Percentiles rank a stretch among this genome's conserved stretches.
phyloP scores from a whole-genome alignment of 257 asterid genomes.

The Gynochthodes officinalis region DNA sequence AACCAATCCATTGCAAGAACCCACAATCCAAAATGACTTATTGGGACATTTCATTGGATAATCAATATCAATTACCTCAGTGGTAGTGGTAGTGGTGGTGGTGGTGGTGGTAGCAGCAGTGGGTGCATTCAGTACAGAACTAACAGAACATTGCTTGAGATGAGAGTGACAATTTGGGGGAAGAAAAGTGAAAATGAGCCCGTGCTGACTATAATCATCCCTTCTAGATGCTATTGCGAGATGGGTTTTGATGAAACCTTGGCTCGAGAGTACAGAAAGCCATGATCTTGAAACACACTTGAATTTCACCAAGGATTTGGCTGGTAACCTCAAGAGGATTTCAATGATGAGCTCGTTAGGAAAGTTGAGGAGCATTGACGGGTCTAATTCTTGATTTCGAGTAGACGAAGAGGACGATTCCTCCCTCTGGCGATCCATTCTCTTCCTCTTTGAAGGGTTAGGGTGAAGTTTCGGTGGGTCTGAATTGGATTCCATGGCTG shows the following conservation, averaged over 20 bases:
- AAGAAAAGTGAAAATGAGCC: conserved; percentile 4
- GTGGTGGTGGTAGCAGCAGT: neutral
- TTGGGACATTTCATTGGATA: conserved; percentile 14
- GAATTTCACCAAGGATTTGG: conserved; percentile 22
- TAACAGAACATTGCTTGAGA: conserved; percentile 25
- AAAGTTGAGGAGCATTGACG: neutral
- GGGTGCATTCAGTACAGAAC: conserved; percentile 10
- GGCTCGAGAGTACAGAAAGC: conserved; percentile 12
- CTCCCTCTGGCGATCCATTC: neutral
- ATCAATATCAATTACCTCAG: conserved; percentile 5
- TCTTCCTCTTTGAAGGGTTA: neutral
- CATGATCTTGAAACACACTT: conserved; percentile 18
- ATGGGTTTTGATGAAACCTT: conserved; percentile 15
- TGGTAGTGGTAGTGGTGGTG: neutral
- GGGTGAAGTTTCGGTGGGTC: neutral
- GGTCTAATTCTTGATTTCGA: neutral
- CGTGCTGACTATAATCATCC: neutral
- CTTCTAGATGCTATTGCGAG: neutral
- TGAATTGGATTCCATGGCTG: neutral
- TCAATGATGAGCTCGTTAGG: conserved; percentile 25
- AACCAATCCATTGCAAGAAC: conserved; percentile 34
- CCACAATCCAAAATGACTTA: conserved; percentile 18
- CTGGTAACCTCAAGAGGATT: conserved; percentile 37
- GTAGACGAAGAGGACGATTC: neutral
- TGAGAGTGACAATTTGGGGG: conserved; percentile 5